Base-by-base conservation (phyloP, 176 grass and related monocot genomes). In the Tillandsia fasciculata region DNA sequence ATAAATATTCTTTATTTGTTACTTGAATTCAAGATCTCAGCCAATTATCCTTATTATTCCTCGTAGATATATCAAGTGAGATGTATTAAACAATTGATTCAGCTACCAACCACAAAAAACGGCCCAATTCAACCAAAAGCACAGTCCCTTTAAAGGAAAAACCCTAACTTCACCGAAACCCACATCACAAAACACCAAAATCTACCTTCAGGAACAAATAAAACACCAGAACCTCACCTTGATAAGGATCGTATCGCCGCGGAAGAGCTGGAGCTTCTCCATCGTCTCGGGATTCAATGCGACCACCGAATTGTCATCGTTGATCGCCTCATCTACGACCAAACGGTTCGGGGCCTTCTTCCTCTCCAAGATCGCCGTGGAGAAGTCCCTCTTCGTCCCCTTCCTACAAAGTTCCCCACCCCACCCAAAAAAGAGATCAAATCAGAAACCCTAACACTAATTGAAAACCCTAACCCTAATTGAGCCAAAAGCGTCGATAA, bases 331-430 rank as follows among this genome's bases (percentile, higher is more conserved):
- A 10, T 87, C 78, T 20, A 91, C 88, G 56, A 91, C 68, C 78
- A 87, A 70, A 7, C 81, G 74, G 73, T 91, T 87, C 53, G 72
- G 80, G 0, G 81, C 51, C 67, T 76, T 82, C 81, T 82, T 85
- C 23, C 75, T 72, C 29, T 83, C 81, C 69, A 83, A 53, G 26
- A 83, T 83, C 51, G 81, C 81, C 9, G 81, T 83, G 69, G 74
- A 78, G 50, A 77, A 49, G 49, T 83, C 81, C 69, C 64, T 72
- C 74, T 83, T 83, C 27, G 56, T 50, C 49, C 80, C 80, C 49
- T 77, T 83, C 1, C 80, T 83, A 57, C 8, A 71, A 49, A 29
- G 63, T 2, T 14, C 18, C 27, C 63, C 53, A 64, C 49, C 24
- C 22, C 24, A 49, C 20, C 12, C 11, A 66, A 17, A 71, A 23